These are phyloP conservation scores for Filosporella fistucella DNA, from an alignment of 495 filamentous ascomycete genomes.

Conservation along the genomic window DNA sequence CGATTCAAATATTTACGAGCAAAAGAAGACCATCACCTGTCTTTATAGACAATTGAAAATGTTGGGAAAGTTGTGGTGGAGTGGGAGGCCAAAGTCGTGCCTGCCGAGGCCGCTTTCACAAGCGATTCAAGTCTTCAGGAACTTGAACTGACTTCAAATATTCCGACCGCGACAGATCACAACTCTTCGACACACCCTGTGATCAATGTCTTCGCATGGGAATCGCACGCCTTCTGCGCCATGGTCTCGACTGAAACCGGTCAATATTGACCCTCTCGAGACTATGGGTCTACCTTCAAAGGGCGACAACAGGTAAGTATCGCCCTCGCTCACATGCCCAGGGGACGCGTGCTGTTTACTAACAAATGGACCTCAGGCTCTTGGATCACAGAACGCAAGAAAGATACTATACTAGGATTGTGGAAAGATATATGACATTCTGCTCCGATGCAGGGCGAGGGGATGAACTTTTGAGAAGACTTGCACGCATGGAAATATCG, in stretches of 20 bases:
- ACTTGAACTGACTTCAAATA: neutral
- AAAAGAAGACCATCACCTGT: neutral
- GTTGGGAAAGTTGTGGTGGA: slow-evolving; percentile 1
- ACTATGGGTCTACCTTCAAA: slow-evolving; percentile 81
- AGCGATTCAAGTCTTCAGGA: too few relatives aligned
- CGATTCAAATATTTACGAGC: neutral
- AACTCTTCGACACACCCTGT: slow-evolving; percentile 16
- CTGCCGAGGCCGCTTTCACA: neutral
- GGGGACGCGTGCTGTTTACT: slow-evolving; percentile 8
- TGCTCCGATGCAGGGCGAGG: slow-evolving; percentile 63
- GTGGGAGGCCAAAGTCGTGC: neutral
- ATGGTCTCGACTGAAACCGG: slow-evolving; percentile 69
- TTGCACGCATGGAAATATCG: slow-evolving; percentile 56
- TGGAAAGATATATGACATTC: slow-evolving; percentile 81
- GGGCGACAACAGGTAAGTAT: slow-evolving; percentile 64
- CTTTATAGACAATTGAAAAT: neutral
- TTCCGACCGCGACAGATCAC: neutral
- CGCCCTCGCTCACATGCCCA: neutral
- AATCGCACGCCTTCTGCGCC: slow-evolving; percentile 46
- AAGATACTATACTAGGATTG: slow-evolving; percentile 79
- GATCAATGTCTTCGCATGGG: slow-evolving; percentile 24
- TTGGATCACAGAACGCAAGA: slow-evolving; percentile 73
- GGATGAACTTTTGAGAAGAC: slow-evolving; percentile 67
- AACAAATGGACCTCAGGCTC: slow-evolving; percentile 46
- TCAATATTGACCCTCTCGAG: slow-evolving; percentile 67